A percentile compares a stretch with the other conserved stretches of the same genome.
Evolutionary conservation across 2,329 filamentous ascomycete species (phyloP).

Genomic region (Diaporthe australafricana): DNA sequence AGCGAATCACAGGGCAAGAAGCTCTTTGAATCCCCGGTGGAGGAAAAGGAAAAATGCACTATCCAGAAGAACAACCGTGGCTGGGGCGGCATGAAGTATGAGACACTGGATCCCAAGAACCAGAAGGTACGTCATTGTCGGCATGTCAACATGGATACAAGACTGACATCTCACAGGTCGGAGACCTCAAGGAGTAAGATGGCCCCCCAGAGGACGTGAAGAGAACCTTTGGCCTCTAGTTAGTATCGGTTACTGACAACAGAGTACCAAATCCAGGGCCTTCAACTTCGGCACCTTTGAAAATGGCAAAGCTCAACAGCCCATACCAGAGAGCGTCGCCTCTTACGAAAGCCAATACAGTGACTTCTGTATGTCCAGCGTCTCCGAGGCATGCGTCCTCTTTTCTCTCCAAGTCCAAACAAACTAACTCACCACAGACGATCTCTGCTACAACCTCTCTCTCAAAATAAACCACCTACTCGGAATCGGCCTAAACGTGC

Average conservation of each 20-base stretch:
- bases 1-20: constrained; percentile 51
- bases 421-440: constrained; percentile 5
- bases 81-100: constrained; percentile 88
- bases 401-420: background rate
- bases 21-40: constrained; percentile 77
- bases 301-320: constrained; percentile 77
- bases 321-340: constrained; percentile 74
- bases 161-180: constrained; percentile 62
- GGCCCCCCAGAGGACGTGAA: background rate
- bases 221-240: background rate
- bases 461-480: constrained; percentile 75
- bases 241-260: background rate
- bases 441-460: constrained; percentile 37
- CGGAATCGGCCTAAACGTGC: constrained; percentile 77
- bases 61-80: constrained; percentile 87
- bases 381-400: background rate
- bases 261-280: constrained; percentile 64
- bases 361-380: constrained; percentile 79
- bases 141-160: background rate
- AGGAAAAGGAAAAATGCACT: constrained; percentile 79
- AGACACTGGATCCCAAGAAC: constrained; percentile 86
- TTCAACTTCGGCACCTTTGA: constrained; percentile 91
- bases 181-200: constrained; percentile 87
- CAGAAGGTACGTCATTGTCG: constrained; percentile 71
- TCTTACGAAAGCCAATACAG: constrained; percentile 70